Percentiles rank a stretch among this genome's conserved stretches.
phyloP scores from a whole-genome alignment of 2,329 filamentous ascomycete genomes.

The Trichoderma breve region DNA sequence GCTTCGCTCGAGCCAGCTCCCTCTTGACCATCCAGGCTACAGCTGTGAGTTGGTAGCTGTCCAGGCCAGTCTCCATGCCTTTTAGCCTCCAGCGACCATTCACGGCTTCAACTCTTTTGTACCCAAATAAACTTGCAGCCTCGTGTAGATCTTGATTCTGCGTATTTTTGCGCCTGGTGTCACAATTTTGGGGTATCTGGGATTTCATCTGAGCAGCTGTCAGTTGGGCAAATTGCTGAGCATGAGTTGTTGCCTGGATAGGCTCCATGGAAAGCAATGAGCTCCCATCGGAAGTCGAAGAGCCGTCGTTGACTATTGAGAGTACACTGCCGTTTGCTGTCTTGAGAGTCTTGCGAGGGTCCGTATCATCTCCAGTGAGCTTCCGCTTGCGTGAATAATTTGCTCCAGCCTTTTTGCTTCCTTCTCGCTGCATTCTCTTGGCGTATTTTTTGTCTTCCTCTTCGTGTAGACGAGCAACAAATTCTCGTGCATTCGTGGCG shows the following conservation, averaged over 20 bases:
- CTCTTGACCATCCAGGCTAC: slow-evolving; percentile 53
- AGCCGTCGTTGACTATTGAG: not conserved
- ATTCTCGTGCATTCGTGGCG: not conserved
- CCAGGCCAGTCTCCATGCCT: slow-evolving; percentile 33
- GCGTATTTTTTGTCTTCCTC: slow-evolving; percentile 3
- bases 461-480: not conserved
- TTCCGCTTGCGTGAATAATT: not conserved
- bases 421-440: not conserved
- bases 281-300: not conserved
- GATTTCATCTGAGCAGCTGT: not conserved
- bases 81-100: slow-evolving; percentile 22
- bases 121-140: slow-evolving; percentile 25
- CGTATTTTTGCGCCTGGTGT: slow-evolving; percentile 2
- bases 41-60: slow-evolving; percentile 51
- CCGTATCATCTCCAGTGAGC: no score
- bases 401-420: not conserved
- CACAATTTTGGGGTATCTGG: slow-evolving; percentile 19
- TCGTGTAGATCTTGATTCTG: slow-evolving; percentile 24
- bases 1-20: slow-evolving; percentile 37
- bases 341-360: not conserved
- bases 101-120: slow-evolving; percentile 8
- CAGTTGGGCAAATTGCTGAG: slow-evolving; percentile 15
- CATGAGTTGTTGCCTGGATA: slow-evolving; percentile 9
- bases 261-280: not conserved
- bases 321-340: not conserved